phyloP scores from a whole-genome alignment of 2,329 filamentous ascomycete genomes.

The Fusarium fracticaudum region DNA sequence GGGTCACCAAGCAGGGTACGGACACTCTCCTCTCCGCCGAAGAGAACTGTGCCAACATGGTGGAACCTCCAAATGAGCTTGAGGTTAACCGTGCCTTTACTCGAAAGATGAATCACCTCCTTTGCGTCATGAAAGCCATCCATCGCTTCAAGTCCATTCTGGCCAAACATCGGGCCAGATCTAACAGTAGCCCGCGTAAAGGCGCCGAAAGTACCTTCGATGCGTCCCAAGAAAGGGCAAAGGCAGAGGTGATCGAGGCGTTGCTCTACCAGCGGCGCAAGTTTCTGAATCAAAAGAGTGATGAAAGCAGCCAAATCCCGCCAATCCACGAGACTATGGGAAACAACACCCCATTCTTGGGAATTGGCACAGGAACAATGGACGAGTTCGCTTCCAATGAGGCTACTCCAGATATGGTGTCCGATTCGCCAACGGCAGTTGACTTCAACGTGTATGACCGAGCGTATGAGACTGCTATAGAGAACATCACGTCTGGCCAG shows the following conservation, averaged over 20 bases:
- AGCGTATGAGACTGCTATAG: constrained; percentile 81
- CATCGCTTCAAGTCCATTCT: constrained; percentile 85
- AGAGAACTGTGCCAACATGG: constrained; percentile 84
- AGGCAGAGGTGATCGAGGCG: constrained; percentile 59
- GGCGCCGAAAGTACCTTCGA: constrained; percentile 25
- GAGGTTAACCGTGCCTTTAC: constrained; percentile 94
- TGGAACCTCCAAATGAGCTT: constrained; percentile 87
- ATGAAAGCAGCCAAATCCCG: constrained; percentile 56
- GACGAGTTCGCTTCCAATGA: constrained; percentile 56
- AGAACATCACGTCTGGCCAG: constrained; percentile 67
- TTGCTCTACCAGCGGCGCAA: constrained; percentile 59
- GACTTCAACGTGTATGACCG: constrained; percentile 90
- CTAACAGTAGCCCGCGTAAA: constrained; percentile 15
- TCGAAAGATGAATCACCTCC: constrained; percentile 83
- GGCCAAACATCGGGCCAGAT: constrained; percentile 36
- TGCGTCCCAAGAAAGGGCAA: constrained; percentile 48
- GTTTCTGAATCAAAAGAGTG: constrained; percentile 46
- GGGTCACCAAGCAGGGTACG: constrained; percentile 84
- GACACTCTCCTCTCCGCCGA: constrained; percentile 83
- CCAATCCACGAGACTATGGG: constrained; percentile 69
- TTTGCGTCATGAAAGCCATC: constrained; percentile 92
- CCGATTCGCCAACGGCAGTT: constrained; percentile 84
- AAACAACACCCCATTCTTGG: constrained; percentile 72
- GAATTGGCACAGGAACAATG: constrained; percentile 75
- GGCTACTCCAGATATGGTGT: constrained; percentile 65